A percentile compares a stretch with the other conserved stretches of the same genome.
Evolutionary conservation across 2,329 filamentous ascomycete genomes (phyloP).

Genomic region (Helicocarpus griseus): DNA sequence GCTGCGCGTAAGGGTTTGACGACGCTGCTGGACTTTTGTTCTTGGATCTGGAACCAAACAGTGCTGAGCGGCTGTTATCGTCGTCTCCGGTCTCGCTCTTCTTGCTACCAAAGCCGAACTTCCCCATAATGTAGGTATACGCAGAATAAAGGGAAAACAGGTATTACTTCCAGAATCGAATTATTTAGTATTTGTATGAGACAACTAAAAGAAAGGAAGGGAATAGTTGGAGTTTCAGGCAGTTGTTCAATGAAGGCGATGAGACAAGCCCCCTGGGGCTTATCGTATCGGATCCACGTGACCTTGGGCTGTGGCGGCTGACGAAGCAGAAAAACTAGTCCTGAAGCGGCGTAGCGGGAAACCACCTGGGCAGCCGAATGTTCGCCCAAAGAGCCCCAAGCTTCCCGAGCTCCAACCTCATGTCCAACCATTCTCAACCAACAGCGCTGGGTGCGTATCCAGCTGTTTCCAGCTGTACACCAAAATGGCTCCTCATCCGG

Average conservation of each 20-base stretch:
- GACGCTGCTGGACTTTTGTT: conserved; percentile 43
- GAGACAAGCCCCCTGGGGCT: too few species aligned
- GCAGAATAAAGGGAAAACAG: background rate
- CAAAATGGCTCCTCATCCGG: conserved; percentile 35
- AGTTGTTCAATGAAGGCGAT: too few species aligned
- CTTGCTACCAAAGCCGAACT: conserved; percentile 35
- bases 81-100: conserved; percentile 46
- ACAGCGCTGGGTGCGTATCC: background rate
- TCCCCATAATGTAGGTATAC: conserved; percentile 14
- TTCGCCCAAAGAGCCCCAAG: too few species aligned
- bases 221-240: background rate
- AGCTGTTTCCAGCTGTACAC: background rate
- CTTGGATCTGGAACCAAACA: conserved; percentile 49
- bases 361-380: too few species aligned
- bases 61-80: conserved; percentile 44
- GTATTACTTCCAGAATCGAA: background rate
- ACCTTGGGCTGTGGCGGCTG: background rate
- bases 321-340: background rate
- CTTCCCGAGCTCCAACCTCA: background rate
- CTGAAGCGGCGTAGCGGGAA: background rate
- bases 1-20: conserved; percentile 49
- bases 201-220: background rate
- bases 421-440: background rate
- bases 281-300: background rate
- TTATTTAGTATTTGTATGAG: background rate